Evolutionary conservation across 306 rosid genomes (phyloP).

Genomic region (Luffa aegyptiaca): DNA sequence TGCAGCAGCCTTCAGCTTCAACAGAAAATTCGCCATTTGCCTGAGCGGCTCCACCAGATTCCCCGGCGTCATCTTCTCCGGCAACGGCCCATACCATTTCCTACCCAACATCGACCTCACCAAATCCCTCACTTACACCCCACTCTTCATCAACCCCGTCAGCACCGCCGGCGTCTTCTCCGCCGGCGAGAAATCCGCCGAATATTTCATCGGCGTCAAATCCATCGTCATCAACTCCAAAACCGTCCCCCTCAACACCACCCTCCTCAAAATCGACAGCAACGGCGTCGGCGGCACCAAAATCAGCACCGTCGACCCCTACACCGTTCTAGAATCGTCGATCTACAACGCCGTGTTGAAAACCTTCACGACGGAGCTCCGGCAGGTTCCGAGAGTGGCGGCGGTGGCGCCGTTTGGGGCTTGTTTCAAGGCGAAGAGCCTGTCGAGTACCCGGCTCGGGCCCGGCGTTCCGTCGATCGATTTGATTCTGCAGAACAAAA

Average conservation of each 20-base stretch:
- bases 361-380: constrained; percentile 21
- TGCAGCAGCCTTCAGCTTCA: constrained; percentile 28
- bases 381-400: constrained; percentile 14
- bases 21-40: constrained; percentile 48
- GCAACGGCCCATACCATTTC: constrained; percentile 14
- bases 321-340: constrained; percentile 37
- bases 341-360: constrained; percentile 31
- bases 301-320: constrained; percentile 47
- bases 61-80: constrained; percentile 17
- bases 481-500: constrained; percentile 36
- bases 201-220: constrained; percentile 48
- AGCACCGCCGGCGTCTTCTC: constrained; percentile 15
- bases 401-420: constrained; percentile 43
- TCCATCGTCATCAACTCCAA: constrained; percentile 29
- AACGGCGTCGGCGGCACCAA: constrained; percentile 61
- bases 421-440: constrained; percentile 21
- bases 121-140: constrained; percentile 29
- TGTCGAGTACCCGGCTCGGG: constrained; percentile 23
- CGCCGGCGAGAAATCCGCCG: constrained; percentile 29
- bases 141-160: constrained; percentile 35
- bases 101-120: constrained; percentile 10
- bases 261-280: constrained; percentile 26
- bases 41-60: constrained; percentile 19
- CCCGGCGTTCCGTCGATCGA: constrained; percentile 33
- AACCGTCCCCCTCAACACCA: constrained; percentile 19